These are phyloP conservation scores for Trichoderma lentiforme DNA, from an alignment of 2,329 filamentous ascomycete species.

Conservation along the genomic window DNA sequence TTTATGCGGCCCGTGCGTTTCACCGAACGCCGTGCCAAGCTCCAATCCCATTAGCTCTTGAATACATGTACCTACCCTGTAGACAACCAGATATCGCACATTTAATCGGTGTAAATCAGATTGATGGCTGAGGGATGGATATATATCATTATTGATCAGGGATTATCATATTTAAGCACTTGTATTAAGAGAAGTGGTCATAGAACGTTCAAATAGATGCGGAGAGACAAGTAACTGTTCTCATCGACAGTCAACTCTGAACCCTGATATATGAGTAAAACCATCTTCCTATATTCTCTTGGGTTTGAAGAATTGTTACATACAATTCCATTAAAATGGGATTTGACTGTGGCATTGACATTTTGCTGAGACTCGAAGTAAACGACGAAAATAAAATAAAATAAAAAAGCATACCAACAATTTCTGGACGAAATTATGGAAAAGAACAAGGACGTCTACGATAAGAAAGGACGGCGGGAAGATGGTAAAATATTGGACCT, in stretches of 20 bases:
- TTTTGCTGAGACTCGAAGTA: not conserved
- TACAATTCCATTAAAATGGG: not conserved
- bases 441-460: not conserved
- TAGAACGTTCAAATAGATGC: not conserved
- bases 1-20: constrained; percentile 16
- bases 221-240: not conserved
- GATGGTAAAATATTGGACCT: not conserved
- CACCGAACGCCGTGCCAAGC: constrained; percentile 2
- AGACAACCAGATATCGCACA: not conserved
- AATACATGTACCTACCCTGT: not conserved
- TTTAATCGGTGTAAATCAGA: not conserved
- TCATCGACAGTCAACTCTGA: not conserved
- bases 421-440: not conserved
- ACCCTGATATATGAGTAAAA: not conserved
- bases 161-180: too few relatives aligned
- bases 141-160: rapidly evolving
- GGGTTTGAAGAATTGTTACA: too few relatives aligned
- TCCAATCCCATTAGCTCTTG: not conserved
- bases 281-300: not conserved
- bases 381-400: not conserved
- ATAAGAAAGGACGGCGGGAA: not conserved
- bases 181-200: too few relatives aligned
- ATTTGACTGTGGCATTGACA: not conserved
- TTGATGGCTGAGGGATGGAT: not conserved
- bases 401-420: not conserved